These are phyloP conservation scores for Saturnispora bothae DNA, from an alignment of 805 yeast genomes.

Conservation along the genomic window DNA sequence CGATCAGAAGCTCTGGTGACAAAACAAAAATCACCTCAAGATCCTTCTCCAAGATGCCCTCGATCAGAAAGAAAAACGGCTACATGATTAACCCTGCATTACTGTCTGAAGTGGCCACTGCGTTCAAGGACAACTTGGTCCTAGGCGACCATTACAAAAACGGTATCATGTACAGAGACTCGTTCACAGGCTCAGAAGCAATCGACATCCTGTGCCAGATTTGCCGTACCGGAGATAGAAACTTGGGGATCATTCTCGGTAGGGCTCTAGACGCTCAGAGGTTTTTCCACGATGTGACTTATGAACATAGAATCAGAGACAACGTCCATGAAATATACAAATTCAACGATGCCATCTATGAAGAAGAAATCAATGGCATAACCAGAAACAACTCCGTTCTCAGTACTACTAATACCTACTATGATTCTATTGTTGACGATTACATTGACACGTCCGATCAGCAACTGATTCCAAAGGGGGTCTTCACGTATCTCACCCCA, in stretches of 20 bases:
- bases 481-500: slow-evolving; percentile 82
- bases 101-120: slow-evolving; percentile 72
- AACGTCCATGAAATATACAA: slow-evolving; percentile 81
- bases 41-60: slow-evolving; percentile 35
- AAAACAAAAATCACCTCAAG: slow-evolving; percentile 22
- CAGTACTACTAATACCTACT: slow-evolving; percentile 15
- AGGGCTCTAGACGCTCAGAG: slow-evolving; percentile 91
- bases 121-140: slow-evolving; percentile 59
- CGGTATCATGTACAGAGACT: slow-evolving; percentile 83
- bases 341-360: slow-evolving; percentile 45
- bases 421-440: slow-evolving; percentile 9
- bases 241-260: slow-evolving; percentile 79
- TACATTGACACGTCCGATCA: slow-evolving; percentile 2
- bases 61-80: slow-evolving; percentile 15
- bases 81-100: slow-evolving; percentile 71
- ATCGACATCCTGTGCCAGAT: slow-evolving; percentile 83
- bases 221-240: slow-evolving; percentile 82
- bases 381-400: slow-evolving; percentile 22
- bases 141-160: slow-evolving; percentile 77
- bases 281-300: slow-evolving; percentile 89
- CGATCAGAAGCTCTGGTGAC: slow-evolving; percentile 24
- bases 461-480: slow-evolving; percentile 50
- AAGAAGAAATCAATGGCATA: slow-evolving; percentile 15
- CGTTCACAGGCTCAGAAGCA: slow-evolving; percentile 90
- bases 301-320: slow-evolving; percentile 87